phyloP scores from a whole-genome alignment of 768 basidiomycete genomes.

The Wakefieldia striispora region DNA sequence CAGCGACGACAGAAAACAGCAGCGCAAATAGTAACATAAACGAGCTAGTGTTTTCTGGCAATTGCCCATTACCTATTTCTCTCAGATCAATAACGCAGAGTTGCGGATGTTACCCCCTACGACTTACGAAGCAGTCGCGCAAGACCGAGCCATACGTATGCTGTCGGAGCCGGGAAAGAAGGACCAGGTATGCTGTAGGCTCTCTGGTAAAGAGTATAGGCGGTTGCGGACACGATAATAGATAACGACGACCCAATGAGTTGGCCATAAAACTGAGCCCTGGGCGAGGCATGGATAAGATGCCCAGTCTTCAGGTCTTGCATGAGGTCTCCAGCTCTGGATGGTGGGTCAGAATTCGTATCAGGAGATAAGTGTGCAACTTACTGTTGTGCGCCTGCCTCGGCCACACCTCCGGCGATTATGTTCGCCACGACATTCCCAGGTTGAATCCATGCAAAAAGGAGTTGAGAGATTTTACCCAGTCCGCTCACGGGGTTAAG shows the following conservation, averaged over 20 bases:
- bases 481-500: slow-evolving; percentile 89
- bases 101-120: too few species aligned
- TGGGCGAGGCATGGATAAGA: slow-evolving; percentile 85
- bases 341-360: background rate
- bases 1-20: slow-evolving; percentile 66
- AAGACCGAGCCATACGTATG: slow-evolving; percentile 87
- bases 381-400: slow-evolving; percentile 91
- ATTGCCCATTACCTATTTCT: slow-evolving; percentile 68
- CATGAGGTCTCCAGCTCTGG: slow-evolving; percentile 94
- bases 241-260: slow-evolving; percentile 87
- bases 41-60: slow-evolving; percentile 68
- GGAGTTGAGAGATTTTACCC: slow-evolving; percentile 91
- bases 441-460: slow-evolving; percentile 93
- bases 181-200: slow-evolving; percentile 91
- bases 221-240: slow-evolving; percentile 85
- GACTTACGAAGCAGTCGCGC: slow-evolving; percentile 72
- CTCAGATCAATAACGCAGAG: slow-evolving; percentile 1
- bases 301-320: slow-evolving; percentile 98
- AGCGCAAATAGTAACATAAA: slow-evolving; percentile 83
- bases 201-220: slow-evolving; percentile 81
- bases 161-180: slow-evolving; percentile 93
- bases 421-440: slow-evolving; percentile 97
- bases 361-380: slow-evolving; percentile 17
- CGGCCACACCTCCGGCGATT: slow-evolving; percentile 94
- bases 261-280: slow-evolving; percentile 93